Evolutionary conservation across 371 early-diverging fungal genomes (phyloP), one percentile per base, ranked within the genome.

Genomic region (Capillidium heterosporum): DNA sequence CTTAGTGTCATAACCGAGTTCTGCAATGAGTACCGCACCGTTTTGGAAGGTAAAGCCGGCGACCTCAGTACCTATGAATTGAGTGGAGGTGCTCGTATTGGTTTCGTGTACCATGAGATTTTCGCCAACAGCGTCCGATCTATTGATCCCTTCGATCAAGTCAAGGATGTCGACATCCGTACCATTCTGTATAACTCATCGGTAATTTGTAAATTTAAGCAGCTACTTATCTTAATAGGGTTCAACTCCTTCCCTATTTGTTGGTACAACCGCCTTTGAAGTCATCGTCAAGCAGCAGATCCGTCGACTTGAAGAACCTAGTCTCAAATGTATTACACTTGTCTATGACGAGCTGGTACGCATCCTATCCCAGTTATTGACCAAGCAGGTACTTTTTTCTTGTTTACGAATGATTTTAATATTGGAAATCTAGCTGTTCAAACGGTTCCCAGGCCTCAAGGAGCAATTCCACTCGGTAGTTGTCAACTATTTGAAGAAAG

Each of bases 171-270:
- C 0, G 95, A 99, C 68, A 98, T 99, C 66, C 85, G 98, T 58
- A 95, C 91, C 4, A 87, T 96, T 49, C 71, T 99, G 40, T 96
- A 96, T 75, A 98, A 99, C 71, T 94, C 96, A 28, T 87, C 93
- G 41, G 89, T 82, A 72, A 60, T 72, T 63, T 7, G 29, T 39
- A 0, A 31, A 1, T 10, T 5, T 28, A n/a, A 29, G 10, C 32
- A 27, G 27, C n/a, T 40, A 21, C 3, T 39, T 3, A 29, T 11
- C 41, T 19, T 46, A 11, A 2, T 32, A 80, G 80, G 97, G 97
- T 42, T 90, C 95, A 4, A 84, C 92, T 11, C 95, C 97, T 2
- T 84, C 93, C 24, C 76, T 98, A 24, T 95, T 98, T 73, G 95
- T 99, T 24, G 92, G 87, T 2, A 94, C 98, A 1, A 87, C 86